phyloP scores from a whole-genome alignment of 2,329 filamentous ascomycete genomes.

The Beauveria medogensis region DNA sequence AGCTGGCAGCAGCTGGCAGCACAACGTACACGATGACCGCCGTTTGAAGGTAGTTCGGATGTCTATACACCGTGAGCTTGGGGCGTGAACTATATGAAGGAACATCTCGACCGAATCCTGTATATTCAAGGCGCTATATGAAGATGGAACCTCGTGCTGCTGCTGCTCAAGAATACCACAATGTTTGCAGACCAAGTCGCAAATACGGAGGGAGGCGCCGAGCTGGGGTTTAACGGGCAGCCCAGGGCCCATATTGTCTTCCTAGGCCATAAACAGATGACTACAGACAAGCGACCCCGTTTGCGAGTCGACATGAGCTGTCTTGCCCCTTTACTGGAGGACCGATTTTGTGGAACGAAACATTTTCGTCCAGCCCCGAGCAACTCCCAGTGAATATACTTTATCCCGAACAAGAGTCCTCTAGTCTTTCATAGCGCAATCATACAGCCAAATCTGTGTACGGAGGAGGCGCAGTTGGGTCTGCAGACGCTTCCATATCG shows the following conservation, averaged over 20 bases:
- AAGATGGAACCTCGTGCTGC: background rate
- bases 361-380: background rate
- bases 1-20: slow-evolving; percentile 12
- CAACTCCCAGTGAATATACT: background rate
- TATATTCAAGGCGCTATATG: background rate
- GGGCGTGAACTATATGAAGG: background rate
- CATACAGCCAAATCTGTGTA: slow-evolving; percentile 7
- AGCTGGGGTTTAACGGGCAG: background rate
- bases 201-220: background rate
- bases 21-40: background rate
- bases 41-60: background rate
- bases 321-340: background rate
- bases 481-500: slow-evolving; percentile 1
- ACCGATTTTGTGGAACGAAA: background rate
- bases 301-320: background rate
- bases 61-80: background rate
- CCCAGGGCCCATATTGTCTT: background rate
- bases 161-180: background rate
- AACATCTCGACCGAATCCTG: background rate
- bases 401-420: no score
- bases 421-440: background rate
- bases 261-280: background rate
- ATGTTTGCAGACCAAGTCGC: background rate
- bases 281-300: background rate
- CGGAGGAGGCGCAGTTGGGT: slow-evolving; percentile 5